Conservation (phyloP, 805 yeast species). For the Sugiyamaella marilandica region DNA sequence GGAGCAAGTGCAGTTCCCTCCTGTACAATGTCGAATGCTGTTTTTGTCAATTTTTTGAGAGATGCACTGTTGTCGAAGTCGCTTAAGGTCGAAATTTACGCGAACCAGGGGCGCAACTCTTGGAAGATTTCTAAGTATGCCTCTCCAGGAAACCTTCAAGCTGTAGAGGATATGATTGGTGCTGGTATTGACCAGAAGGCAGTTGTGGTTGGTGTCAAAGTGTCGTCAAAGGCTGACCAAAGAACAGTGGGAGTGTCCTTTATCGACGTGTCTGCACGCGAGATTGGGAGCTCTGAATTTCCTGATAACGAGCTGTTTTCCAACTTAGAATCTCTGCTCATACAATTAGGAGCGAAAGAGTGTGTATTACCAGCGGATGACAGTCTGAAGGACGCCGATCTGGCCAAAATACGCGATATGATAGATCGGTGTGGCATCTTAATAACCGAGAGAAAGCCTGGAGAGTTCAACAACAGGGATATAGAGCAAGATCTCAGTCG, state of each 20-base stretch:
- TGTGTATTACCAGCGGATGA: conserved; percentile 55
- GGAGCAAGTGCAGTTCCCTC: conserved; percentile 47
- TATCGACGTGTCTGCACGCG: conserved; percentile 63
- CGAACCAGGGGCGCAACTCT: conserved; percentile 37
- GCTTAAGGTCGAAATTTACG: conserved; percentile 75
- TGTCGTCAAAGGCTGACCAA: conserved; percentile 39
- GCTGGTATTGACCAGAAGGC: conserved; percentile 43
- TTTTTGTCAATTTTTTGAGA: conserved; percentile 59
- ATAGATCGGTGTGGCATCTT: conserved; percentile 76
- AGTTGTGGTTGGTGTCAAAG: conserved; percentile 51
- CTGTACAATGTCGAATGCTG: conserved; percentile 74
- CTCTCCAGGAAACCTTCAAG: conserved; percentile 86
- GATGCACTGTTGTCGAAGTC: conserved; percentile 66
- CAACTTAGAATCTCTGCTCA: conserved; percentile 76
- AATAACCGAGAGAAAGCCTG: conserved; percentile 52
- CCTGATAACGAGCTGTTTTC: conserved; percentile 83
- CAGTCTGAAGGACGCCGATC: conserved; percentile 45
- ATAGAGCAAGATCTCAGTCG: conserved; percentile 75
- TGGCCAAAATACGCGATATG: conserved; percentile 61
- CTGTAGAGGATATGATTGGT: conserved; percentile 64
- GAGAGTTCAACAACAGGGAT: conserved; percentile 60
- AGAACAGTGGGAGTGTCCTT: conserved; percentile 72
- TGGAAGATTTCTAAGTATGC: conserved; percentile 59
- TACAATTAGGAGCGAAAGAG: conserved; percentile 88
- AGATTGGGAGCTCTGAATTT: conserved; percentile 71